Conservation (phyloP, 768 basidiomycete genomes). For the Epithele typhae region DNA sequence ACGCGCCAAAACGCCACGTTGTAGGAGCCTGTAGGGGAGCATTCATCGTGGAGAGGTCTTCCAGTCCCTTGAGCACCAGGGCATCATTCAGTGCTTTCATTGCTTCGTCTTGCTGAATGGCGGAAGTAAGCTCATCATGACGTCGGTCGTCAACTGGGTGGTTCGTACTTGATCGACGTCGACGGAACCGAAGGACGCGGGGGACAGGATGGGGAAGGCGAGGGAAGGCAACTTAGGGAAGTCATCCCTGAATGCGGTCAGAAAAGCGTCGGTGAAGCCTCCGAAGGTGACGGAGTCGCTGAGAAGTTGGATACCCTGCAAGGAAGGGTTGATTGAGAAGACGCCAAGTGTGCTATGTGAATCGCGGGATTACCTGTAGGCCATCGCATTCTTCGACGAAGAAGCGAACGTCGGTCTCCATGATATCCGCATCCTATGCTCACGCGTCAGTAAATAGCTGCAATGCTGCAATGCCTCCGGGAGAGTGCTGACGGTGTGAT, state of each 20-base stretch:
- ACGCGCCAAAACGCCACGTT: conserved; percentile 19
- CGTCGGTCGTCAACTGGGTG: too few relatives aligned
- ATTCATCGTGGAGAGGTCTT: conserved; percentile 25
- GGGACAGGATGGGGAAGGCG: conserved; percentile 55
- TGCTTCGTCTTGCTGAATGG: conserved; percentile 25
- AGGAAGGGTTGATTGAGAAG: background rate
- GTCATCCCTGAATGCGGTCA: conserved; percentile 64
- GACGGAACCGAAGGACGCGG: conserved; percentile 28
- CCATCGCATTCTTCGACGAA: conserved; percentile 75
- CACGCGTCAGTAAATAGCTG: conserved; percentile 31
- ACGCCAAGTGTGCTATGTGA: too few relatives aligned
- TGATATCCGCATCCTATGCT: conserved; percentile 31
- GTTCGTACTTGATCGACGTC: conserved; percentile 42
- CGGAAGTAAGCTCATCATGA: too few relatives aligned
- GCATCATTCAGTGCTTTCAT: conserved; percentile 55
- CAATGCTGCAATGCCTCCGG: too few relatives aligned
- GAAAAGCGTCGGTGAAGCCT: conserved; percentile 54
- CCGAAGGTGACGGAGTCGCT: conserved; percentile 63
- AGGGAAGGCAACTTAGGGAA: conserved; percentile 57
- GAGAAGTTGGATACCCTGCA: conserved; percentile 65
- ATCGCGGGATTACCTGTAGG: conserved; percentile 47
- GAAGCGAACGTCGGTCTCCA: conserved; percentile 64
- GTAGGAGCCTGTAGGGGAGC: conserved; percentile 29
- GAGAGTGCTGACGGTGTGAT: too few relatives aligned
- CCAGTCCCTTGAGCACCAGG: conserved; percentile 35